Evolutionary conservation across 2,329 filamentous ascomycete genomes (phyloP).

Genomic region (Nectriaceae sp.): DNA sequence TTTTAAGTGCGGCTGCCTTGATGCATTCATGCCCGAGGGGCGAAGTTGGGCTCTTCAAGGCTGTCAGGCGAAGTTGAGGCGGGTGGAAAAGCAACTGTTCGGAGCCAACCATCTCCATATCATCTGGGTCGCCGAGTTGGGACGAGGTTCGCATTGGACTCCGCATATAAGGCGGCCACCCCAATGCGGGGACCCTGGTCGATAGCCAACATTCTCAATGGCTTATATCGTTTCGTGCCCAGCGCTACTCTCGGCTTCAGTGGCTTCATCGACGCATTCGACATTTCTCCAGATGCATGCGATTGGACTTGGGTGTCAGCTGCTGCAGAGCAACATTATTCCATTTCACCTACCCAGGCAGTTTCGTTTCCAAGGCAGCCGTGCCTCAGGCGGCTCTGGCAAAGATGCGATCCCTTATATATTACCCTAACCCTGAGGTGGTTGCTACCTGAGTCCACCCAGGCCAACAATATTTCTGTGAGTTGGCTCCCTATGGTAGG

Average conservation of each 20-base stretch:
- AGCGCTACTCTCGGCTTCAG: not conserved
- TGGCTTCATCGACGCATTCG: not conserved
- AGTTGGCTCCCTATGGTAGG: too few relatives aligned
- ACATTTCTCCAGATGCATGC: not conserved
- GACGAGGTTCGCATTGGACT: slow-evolving; percentile 12
- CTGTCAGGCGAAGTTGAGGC: slow-evolving; percentile 5
- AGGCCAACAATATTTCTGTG: too few relatives aligned
- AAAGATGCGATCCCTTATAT: too few relatives aligned
- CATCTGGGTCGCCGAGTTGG: too few relatives aligned
- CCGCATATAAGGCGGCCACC: slow-evolving; percentile 5
- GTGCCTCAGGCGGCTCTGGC: too few relatives aligned
- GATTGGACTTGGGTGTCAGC: not conserved
- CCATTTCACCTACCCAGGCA: not conserved
- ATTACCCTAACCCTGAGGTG: too few relatives aligned
- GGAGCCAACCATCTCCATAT: too few relatives aligned
- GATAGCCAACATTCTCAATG: slow-evolving; percentile 5
- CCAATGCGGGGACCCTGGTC: not conserved
- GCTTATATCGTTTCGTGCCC: not conserved
- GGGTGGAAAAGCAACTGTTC: too few relatives aligned
- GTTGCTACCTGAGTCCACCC: too few relatives aligned
- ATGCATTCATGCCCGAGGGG: slow-evolving; percentile 17
- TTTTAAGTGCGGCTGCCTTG: slow-evolving; percentile 5
- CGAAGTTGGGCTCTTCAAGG: slow-evolving; percentile 10
- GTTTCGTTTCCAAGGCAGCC: not conserved
- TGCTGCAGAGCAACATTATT: not conserved